These are phyloP conservation scores for Yamadazyma pseudoaaseri DNA, from an alignment of 1,139 yeast species.

Conservation along the genomic window DNA sequence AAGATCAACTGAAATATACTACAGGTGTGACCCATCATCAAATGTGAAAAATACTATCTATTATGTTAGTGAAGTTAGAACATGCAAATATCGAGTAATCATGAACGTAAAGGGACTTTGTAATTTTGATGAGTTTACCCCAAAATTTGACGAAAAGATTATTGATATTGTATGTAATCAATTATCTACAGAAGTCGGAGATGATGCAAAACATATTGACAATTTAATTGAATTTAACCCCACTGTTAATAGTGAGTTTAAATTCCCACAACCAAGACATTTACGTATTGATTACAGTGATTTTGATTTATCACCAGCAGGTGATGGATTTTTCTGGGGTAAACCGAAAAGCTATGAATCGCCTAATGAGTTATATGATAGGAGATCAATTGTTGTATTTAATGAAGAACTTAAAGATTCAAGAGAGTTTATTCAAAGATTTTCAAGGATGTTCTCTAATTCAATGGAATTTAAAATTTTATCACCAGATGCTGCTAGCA, in stretches of 20 bases:
- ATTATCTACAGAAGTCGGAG: background rate
- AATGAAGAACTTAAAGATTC: constrained; percentile 18
- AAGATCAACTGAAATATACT: constrained; percentile 63
- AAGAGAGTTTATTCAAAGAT: constrained; percentile 17
- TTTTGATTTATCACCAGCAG: constrained; percentile 25
- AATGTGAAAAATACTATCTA: constrained; percentile 31
- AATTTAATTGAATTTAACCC: constrained; percentile 7
- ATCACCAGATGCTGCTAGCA: constrained; percentile 23
- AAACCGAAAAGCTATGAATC: constrained; percentile 10
- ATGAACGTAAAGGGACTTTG: constrained; percentile 63
- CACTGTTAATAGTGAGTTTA: background rate
- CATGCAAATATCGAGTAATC: constrained; percentile 70
- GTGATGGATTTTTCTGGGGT: constrained; percentile 32
- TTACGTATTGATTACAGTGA: constrained; percentile 28
- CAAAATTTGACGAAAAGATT: constrained; percentile 35
- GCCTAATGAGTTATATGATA: constrained; percentile 10
- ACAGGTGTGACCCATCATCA: constrained; percentile 56
- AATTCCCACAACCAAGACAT: constrained; percentile 21
- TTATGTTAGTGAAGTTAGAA: constrained; percentile 60
- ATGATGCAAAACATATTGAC: background rate
- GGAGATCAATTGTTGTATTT: constrained; percentile 26
- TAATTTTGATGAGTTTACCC: constrained; percentile 45
- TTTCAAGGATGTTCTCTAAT: constrained; percentile 21
- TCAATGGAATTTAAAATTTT: constrained; percentile 25
- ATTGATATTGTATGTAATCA: constrained; percentile 42